A percentile compares a stretch with the other conserved stretches of the same genome.
Evolutionary conservation across 192 early-diverging fungal genomes (phyloP).

Genomic region (Podila clonocystis): DNA sequence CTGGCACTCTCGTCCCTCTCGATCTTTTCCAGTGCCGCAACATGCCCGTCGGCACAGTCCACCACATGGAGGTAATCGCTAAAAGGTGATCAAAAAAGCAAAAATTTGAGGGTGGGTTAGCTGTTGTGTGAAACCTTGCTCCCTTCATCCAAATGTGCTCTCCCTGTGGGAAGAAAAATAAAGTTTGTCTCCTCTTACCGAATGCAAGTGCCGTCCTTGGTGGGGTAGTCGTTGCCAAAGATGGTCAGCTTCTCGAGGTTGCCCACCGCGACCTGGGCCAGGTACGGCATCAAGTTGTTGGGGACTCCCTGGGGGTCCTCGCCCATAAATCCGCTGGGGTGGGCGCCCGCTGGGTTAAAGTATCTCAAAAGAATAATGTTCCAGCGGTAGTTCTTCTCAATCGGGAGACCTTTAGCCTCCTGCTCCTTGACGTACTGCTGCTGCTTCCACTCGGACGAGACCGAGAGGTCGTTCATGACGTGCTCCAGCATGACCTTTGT

Average conservation of each 20-base stretch:
- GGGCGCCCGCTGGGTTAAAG: constrained; percentile 96
- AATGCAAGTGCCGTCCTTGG: constrained; percentile 85
- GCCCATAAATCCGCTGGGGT: constrained; percentile 89
- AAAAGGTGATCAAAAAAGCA: neutral
- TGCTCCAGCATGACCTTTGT: constrained; percentile 92
- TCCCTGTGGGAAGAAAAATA: neutral
- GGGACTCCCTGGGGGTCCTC: constrained; percentile 89
- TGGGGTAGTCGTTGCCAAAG: constrained; percentile 93
- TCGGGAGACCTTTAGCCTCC: neutral
- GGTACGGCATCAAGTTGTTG: constrained; percentile 90
- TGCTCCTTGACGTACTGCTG: constrained; percentile 9
- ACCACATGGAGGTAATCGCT: constrained; percentile 97
- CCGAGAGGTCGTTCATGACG: constrained; percentile 80
- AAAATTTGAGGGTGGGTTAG: neutral
- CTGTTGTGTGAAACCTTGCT: no score
- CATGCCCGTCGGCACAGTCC: constrained; percentile 90
- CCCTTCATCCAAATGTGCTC: no score
- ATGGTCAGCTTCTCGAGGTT: constrained; percentile 84
- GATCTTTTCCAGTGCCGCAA: constrained; percentile 84
- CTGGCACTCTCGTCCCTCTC: constrained; percentile 56
- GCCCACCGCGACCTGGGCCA: constrained; percentile 89
- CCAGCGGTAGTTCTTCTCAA: constrained; percentile 26
- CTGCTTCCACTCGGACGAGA: constrained; percentile 56
- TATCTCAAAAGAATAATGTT: constrained; percentile 58
- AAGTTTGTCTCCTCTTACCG: constrained; percentile 15